Conservation (phyloP, 2,329 filamentous ascomycete genomes). For the Beauveria bassiana region DNA sequence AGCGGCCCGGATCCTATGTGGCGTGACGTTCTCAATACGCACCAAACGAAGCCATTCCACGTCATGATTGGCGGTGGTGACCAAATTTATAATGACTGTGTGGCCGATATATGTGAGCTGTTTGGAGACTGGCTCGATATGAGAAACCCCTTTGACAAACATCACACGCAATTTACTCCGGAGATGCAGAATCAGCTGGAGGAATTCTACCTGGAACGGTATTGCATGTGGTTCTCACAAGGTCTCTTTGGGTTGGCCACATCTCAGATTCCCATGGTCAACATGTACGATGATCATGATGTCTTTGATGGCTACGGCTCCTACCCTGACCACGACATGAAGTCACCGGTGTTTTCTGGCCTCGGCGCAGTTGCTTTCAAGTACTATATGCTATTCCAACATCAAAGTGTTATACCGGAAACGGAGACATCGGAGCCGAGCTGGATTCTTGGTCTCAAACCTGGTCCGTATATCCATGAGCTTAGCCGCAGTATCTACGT, state of each 20-base stretch:
- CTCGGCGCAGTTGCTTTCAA: slow-evolving; percentile 91
- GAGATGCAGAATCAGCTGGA: slow-evolving; percentile 88
- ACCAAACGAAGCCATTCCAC: slow-evolving; percentile 89
- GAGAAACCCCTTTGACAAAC: slow-evolving; percentile 72
- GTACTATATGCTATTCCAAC: slow-evolving; percentile 98
- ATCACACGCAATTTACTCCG: slow-evolving; percentile 65
- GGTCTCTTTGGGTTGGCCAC: slow-evolving; percentile 89
- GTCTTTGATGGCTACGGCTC: slow-evolving; percentile 89
- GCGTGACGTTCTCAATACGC: slow-evolving; percentile 89
- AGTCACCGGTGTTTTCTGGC: slow-evolving; percentile 79
- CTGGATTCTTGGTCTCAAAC: slow-evolving; percentile 73
- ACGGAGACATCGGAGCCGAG: slow-evolving; percentile 79
- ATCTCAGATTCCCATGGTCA: slow-evolving; percentile 95
- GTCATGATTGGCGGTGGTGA: slow-evolving; percentile 97
- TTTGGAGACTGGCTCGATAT: slow-evolving; percentile 82
- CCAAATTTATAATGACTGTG: slow-evolving; percentile 90
- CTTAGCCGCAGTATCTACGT: slow-evolving; percentile 80
- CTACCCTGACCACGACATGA: slow-evolving; percentile 88
- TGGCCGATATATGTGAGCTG: slow-evolving; percentile 63
- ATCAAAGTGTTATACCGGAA: slow-evolving; percentile 79
- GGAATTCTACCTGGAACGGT: slow-evolving; percentile 77
- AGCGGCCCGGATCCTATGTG: slow-evolving; percentile 93
- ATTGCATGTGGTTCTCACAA: slow-evolving; percentile 93
- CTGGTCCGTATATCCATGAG: slow-evolving; percentile 86
- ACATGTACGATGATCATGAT: slow-evolving; percentile 95